Evolutionary conservation across 2,329 filamentous ascomycete genomes (phyloP).

Genomic region (Neonectria ditissima): DNA sequence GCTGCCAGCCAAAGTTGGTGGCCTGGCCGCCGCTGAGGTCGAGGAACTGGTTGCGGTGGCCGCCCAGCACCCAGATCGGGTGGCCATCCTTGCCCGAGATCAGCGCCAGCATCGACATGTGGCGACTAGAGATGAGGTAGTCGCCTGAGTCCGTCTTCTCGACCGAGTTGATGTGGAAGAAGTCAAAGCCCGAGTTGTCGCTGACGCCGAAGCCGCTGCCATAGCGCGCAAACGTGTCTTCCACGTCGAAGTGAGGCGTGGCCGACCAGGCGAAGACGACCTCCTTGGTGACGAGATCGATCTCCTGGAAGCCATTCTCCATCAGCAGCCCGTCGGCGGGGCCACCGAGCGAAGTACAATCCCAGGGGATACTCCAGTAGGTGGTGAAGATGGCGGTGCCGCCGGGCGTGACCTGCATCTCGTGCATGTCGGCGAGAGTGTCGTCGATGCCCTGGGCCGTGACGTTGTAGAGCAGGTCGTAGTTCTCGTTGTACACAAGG

Average conservation of each 20-base stretch:
- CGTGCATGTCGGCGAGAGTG: conserved; percentile 55
- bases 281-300: conserved; percentile 52
- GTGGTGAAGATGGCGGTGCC: conserved; percentile 57
- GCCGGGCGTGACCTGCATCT: conserved; percentile 56
- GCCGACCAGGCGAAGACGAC: conserved; percentile 54
- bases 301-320: conserved; percentile 55
- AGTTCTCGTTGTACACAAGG: conserved; percentile 49
- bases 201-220: conserved; percentile 46
- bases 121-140: conserved; percentile 52
- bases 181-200: conserved; percentile 50
- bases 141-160: conserved; percentile 48
- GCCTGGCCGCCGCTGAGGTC: conserved; percentile 51
- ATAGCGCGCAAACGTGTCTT: conserved; percentile 44
- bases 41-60: conserved; percentile 49
- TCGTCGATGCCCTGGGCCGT: conserved; percentile 51
- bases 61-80: conserved; percentile 53
- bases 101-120: conserved; percentile 47
- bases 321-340: conserved; percentile 46
- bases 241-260: conserved; percentile 46
- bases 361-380: conserved; percentile 51
- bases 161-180: conserved; percentile 54
- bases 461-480: conserved; percentile 53
- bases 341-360: conserved; percentile 49
- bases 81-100: conserved; percentile 47
- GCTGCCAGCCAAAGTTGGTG: conserved; percentile 54